These are phyloP conservation scores for Angomonas deanei DNA, from an alignment of 208 protist species.

Conservation along the genomic window DNA sequence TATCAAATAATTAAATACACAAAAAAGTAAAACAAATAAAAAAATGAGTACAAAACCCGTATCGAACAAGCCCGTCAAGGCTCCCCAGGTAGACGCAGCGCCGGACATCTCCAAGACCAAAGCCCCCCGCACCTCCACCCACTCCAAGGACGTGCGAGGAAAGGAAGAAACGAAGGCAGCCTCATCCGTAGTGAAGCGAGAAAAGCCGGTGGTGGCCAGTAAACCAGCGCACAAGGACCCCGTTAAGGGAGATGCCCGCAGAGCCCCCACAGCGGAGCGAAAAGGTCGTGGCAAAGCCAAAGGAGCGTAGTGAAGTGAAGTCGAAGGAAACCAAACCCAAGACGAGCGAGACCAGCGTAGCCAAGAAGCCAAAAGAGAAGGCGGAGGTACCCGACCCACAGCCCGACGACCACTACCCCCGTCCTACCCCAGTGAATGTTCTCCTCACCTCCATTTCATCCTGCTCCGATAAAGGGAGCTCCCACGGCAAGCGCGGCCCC, in stretches of 20 bases:
- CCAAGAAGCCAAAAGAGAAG: not conserved
- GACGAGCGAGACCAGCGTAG: not conserved
- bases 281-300: no score
- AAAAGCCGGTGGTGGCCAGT: not conserved
- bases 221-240: not conserved
- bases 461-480: no score
- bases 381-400: not conserved
- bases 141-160: not conserved
- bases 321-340: not conserved
- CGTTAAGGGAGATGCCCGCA: not conserved
- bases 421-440: not conserved
- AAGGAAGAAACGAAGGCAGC: not conserved
- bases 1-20: not conserved
- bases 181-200: not conserved
- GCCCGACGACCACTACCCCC: not conserved
- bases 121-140: not conserved
- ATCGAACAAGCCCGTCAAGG: not conserved
- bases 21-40: not conserved
- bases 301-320: not conserved
- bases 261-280: not conserved
- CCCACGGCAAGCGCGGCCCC: not conserved
- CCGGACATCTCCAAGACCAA: not conserved
- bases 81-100: not conserved
- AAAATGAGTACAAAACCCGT: not conserved
- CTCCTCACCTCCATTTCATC: not conserved